Base-by-base conservation (phyloP, 2,329 filamentous ascomycete species). In the Bipolaris oryzae region DNA sequence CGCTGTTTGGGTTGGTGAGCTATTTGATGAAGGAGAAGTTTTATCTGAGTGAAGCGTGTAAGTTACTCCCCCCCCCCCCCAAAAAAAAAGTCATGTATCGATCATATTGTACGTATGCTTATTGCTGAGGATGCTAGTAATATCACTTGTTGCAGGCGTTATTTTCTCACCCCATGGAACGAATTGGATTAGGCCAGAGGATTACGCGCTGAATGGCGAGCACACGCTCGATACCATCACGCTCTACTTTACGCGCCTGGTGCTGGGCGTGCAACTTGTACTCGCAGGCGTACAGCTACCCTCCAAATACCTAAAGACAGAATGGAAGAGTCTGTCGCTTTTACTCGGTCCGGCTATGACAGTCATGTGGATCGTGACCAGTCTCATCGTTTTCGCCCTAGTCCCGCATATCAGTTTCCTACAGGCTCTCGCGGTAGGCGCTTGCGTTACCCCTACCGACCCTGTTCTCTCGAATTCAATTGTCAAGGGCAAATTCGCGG, bases 381-480 rank as follows among this genome's bases (percentile, higher is more conserved):
- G 89, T 64, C 78, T 95, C 1, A 75, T 96, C 2, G 81, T 96
- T 42, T 96, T 88, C 87, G 89, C 77, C 0, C 76, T 96, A 59
- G 86, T 93, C 1, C 90, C 91, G 0, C 78, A 86, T 47, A 79
- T 94, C 15, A 81, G 80, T 28, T 90, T 95, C 62, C 80, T 96
- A 1, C 89, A 95, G 63, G 90, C 93, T 0, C 81, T 96, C 10
- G 89, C 88, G 15, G 81, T 96, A 10, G 92, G 87, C 1, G 90
- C 92, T 0, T 96, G 92, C 69, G 87, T 97, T n/a, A 95, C 93
- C 2, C 93, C 92, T 0, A 96, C 93, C 0, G 93, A 97, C 68
- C 93, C 93, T 0, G 87, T 96, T 1, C 76, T 96, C 35, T 94
- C 90, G 15, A 94, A 95, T 62, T 90, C 90, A 2, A 96, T 96